These are phyloP conservation scores for Rhodotorula sp. DNA, from an alignment of 1,284 basidiomycete genomes.

Conservation along the genomic window DNA sequence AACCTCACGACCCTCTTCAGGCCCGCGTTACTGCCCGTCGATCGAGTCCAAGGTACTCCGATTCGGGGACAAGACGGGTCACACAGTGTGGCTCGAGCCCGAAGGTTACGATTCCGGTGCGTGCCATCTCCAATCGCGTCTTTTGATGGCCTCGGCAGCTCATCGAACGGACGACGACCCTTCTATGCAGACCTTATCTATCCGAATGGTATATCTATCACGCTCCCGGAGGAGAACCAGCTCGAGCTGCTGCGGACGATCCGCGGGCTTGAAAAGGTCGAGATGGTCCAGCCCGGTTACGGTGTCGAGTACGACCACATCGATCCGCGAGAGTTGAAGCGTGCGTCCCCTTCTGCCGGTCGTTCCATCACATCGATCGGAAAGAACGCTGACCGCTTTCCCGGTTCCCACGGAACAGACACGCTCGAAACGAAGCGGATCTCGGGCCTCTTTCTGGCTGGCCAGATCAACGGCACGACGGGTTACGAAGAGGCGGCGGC, in stretches of 20 bases:
- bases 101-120: conserved; percentile 81
- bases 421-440: conserved; percentile 84
- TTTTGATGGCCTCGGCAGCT: neutral
- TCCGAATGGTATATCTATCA: conserved; percentile 84
- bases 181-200: conserved; percentile 67
- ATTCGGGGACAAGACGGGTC: conserved; percentile 68
- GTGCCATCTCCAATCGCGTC: conserved; percentile 17
- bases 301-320: conserved; percentile 91
- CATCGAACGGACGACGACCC: neutral
- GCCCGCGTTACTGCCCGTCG: conserved; percentile 86
- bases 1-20: conserved; percentile 49
- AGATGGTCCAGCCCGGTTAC: conserved; percentile 79
- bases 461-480: conserved; percentile 84
- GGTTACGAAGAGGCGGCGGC: conserved; percentile 91
- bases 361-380: neutral
- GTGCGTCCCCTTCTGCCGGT: conserved; percentile 49
- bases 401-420: conserved; percentile 54
- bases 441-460: conserved; percentile 76
- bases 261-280: conserved; percentile 75
- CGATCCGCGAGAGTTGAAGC: conserved; percentile 74
- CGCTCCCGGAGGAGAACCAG: conserved; percentile 79
- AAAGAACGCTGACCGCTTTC: conserved; percentile 44
- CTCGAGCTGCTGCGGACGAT: conserved; percentile 75
- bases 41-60: conserved; percentile 81
- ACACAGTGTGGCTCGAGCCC: conserved; percentile 84